phyloP scores from a whole-genome alignment of 116 monocot genomes.

The Zostera marina region DNA sequence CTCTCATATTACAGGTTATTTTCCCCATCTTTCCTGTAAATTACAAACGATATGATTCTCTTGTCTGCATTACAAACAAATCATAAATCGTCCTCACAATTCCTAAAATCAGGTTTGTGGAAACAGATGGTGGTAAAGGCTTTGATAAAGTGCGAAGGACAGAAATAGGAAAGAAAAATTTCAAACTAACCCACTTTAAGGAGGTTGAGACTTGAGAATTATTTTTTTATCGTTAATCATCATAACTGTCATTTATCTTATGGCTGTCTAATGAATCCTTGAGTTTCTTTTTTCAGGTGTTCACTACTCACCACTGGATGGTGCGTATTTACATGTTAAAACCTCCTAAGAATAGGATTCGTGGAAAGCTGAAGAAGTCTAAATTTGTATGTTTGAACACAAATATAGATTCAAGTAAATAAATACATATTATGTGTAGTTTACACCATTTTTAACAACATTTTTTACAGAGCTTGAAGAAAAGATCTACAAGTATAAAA shows the following conservation, averaged over 20 bases:
- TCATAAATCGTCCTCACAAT: too few relatives aligned
- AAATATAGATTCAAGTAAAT: background rate
- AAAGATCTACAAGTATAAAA: conserved; percentile 14
- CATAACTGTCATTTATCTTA: background rate
- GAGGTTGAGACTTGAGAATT: conserved; percentile 35
- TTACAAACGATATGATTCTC: too few relatives aligned
- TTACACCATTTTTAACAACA: background rate
- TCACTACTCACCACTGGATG: conserved; percentile 99
- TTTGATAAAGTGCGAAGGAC: conserved; percentile 89
- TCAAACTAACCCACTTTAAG: conserved; percentile 95
- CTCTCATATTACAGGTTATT: too few relatives aligned
- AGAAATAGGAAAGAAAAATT: conserved; percentile 92
- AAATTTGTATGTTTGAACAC: conserved; percentile 40
- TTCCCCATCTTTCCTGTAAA: too few relatives aligned
- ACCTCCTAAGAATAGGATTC: conserved; percentile 68
- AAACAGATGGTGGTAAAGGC: conserved; percentile 91
- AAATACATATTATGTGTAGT: background rate
- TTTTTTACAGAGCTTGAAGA: conserved; percentile 39
- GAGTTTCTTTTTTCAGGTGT: conserved; percentile 39
- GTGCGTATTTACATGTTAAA: conserved; percentile 89
- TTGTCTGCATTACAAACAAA: too few relatives aligned
- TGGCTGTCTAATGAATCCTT: background rate
- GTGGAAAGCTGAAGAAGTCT: conserved; percentile 64
- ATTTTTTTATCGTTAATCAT: background rate
- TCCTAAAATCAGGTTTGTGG: conserved; percentile 50